Percentiles rank a stretch among this genome's conserved stretches.
Conservation (phyloP, 2,329 filamentous ascomycete genomes). For the Corynespora cassiicola region DNA sequence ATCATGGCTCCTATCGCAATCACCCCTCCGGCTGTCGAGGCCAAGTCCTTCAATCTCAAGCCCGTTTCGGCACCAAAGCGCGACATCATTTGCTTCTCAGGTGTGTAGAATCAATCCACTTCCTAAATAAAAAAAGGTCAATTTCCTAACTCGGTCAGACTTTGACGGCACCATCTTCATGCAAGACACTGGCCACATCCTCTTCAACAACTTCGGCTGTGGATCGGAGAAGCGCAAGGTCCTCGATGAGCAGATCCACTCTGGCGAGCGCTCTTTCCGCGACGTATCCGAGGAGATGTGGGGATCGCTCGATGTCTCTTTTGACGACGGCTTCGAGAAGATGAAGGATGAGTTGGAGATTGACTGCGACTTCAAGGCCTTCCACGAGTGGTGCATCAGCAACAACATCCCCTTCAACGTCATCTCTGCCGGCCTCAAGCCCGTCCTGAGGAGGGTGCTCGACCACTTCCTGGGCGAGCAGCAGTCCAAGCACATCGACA, state of each 20-base stretch:
- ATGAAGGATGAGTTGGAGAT: slow-evolving; percentile 69
- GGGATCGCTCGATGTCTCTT: slow-evolving; percentile 70
- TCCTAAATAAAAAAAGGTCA: slow-evolving; percentile 7
- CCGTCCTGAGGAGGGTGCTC: slow-evolving; percentile 66
- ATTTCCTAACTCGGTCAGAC: slow-evolving; percentile 50
- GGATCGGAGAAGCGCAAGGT: slow-evolving; percentile 61
- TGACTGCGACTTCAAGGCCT: slow-evolving; percentile 67
- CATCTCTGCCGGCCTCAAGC: slow-evolving; percentile 72
- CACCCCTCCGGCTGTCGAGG: slow-evolving; percentile 31
- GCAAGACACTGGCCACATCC: slow-evolving; percentile 70
- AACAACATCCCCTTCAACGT: slow-evolving; percentile 73
- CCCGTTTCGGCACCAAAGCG: slow-evolving; percentile 46
- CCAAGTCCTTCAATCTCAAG: slow-evolving; percentile 23
- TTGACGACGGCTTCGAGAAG: slow-evolving; percentile 71
- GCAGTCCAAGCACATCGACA: slow-evolving; percentile 65
- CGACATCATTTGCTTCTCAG: slow-evolving; percentile 66
- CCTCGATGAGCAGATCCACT: slow-evolving; percentile 70
- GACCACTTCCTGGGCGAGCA: slow-evolving; percentile 71
- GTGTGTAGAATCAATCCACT: slow-evolving; percentile 45
- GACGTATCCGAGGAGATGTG: slow-evolving; percentile 78
- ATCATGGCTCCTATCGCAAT: slow-evolving; percentile 40
- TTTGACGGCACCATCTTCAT: slow-evolving; percentile 77
- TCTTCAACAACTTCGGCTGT: slow-evolving; percentile 71
- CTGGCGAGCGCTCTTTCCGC: slow-evolving; percentile 69
- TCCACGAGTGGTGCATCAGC: slow-evolving; percentile 69